Evolutionary conservation across 208 protist species (phyloP), one percentile per base, ranked within the genome.

Genomic region (Leishmania aethiopica): DNA sequence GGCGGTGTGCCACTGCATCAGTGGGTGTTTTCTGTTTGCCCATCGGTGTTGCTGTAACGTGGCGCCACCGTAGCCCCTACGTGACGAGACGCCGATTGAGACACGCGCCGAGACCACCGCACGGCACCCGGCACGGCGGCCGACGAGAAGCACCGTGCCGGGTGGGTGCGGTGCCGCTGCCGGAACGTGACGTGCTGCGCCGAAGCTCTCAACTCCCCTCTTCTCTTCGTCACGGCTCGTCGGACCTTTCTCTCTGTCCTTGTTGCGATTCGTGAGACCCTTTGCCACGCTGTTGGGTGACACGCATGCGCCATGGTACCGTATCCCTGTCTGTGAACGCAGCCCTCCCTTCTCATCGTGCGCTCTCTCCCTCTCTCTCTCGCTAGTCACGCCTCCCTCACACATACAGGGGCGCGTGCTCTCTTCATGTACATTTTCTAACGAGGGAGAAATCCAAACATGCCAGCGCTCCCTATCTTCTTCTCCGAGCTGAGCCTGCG

Each of bases 371-470:
- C 42, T 55, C 4, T 22, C 22, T 73, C 45, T 47, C n/a, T 32
- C 1, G 10, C 22, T 32, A 2, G 10, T 8, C 45, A n/a, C 28
- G 15, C 13, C 15, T 69, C 3, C 0, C 6, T 7, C 62, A 19
- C 3, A 40, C 62, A 22, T 40, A 40, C 5, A 69, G 62, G 32
- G 0, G 32, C 62, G 32, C 45, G 25, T 28, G 3, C 28, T 51
- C 40, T 72, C 35, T 42, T 28, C 42, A 74, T 74, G 70, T 74
- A 74, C 45, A 74, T 53, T 32, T 74, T 74, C 70, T 32, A 51
- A 55, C 25, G 70, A 19, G 28, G 11, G 45, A 74, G 22, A 22
- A 19, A 8, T 2, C 32, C 15, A 74, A 32, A 28, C 70, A 74
- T 28, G 25, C 22, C 17, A 51, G 45, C 70, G 32, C 10, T 6